These are phyloP conservation scores for Yueomyces sp. DNA, from an alignment of 805 yeast genomes.

Conservation along the genomic window DNA sequence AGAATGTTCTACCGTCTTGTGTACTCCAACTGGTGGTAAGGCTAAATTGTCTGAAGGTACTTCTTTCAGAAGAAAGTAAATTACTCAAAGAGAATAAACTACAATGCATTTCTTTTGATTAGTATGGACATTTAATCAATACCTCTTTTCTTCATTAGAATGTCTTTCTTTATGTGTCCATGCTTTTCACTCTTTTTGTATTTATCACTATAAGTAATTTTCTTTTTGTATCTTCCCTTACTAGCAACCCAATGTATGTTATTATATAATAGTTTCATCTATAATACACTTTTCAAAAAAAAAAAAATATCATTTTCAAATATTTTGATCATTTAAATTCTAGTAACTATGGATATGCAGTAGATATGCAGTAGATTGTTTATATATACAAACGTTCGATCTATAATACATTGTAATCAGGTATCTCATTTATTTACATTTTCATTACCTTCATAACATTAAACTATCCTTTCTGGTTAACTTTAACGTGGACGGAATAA, in stretches of 20 bases:
- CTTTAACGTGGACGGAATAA: not conserved
- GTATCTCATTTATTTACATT: not conserved
- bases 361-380: no score
- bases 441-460: not conserved
- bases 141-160: no score
- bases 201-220: not conserved
- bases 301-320: no score
- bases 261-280: not conserved
- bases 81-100: conserved; percentile 1
- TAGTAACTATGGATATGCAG: no score
- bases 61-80: conserved; percentile 97
- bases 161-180: not conserved
- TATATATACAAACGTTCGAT: no score
- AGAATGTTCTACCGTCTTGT: conserved; percentile 93
- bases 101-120: not conserved
- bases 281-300: not conserved
- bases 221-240: not conserved
- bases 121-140: not conserved
- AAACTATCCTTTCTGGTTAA: not conserved
- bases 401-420: no score
- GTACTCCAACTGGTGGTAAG: conserved; percentile 99
- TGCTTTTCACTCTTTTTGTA: not conserved
- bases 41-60: conserved; percentile 99
- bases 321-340: no score
- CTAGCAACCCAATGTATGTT: not conserved